Conservation (phyloP, 257 asterid genomes). For the Jacaranda mimosifolia region DNA sequence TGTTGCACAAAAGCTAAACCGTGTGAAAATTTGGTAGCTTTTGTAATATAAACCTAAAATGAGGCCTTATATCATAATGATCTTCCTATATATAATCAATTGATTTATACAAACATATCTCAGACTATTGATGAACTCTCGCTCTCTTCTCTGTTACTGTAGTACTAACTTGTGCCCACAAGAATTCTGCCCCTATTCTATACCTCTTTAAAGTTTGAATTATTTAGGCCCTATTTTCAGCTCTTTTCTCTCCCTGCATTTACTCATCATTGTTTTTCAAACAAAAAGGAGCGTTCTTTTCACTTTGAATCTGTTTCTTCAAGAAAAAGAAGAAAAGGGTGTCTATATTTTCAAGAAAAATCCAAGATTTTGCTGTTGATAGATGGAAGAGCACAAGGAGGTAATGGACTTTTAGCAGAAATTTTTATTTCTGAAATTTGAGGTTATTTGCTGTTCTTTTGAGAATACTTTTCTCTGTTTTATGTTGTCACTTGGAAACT, state of each 20-base stretch:
- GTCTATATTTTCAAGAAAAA: conserved; percentile 26
- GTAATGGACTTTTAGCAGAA: conserved; percentile 28
- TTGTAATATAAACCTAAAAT: neutral
- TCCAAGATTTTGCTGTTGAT: conserved; percentile 19
- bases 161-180: neutral
- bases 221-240: neutral
- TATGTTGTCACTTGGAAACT: neutral
- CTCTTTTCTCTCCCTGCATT: neutral
- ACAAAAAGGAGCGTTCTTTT: neutral
- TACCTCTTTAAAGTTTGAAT: conserved; percentile 14
- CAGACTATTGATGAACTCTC: neutral
- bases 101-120: neutral
- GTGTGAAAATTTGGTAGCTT: conserved; percentile 34
- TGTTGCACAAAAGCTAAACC: conserved; percentile 16
- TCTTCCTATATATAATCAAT: conserved; percentile 30
- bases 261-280: neutral
- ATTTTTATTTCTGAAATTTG: neutral
- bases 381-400: conserved; percentile 58
- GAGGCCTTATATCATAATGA: conserved; percentile 6
- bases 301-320: neutral
- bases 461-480: conserved; percentile 2
- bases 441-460: neutral
- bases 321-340: conserved; percentile 15
- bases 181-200: neutral
- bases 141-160: no score